Conservation (phyloP, 345 rosid genomes). For the Melastoma malabathricum region DNA sequence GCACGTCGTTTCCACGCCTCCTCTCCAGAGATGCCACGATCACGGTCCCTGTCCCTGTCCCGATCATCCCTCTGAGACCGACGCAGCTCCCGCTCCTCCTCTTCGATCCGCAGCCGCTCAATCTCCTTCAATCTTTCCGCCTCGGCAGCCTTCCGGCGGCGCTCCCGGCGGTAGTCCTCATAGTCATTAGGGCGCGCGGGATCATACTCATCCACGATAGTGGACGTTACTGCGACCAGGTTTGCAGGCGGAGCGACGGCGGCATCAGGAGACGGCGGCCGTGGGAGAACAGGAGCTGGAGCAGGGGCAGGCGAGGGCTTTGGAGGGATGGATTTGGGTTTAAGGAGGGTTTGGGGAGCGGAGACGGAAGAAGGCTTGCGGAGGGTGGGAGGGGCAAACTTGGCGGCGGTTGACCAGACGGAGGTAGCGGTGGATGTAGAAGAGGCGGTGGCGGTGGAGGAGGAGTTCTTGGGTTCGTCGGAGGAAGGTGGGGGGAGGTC, state of each 20-base stretch:
- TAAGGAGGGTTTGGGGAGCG: slow-evolving; percentile 59
- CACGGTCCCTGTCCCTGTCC: slow-evolving; percentile 30
- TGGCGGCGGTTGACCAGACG: slow-evolving; percentile 76
- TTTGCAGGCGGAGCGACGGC: slow-evolving; percentile 37
- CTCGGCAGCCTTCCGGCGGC: slow-evolving; percentile 59
- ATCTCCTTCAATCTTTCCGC: slow-evolving; percentile 72
- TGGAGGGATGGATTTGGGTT: slow-evolving; percentile 37
- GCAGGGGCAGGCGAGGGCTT: slow-evolving; percentile 10
- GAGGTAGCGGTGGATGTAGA: slow-evolving; percentile 15
- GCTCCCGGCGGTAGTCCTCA: slow-evolving; percentile 74
- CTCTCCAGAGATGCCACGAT: slow-evolving; percentile 66
- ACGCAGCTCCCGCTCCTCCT: slow-evolving; percentile 56
- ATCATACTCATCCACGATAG: slow-evolving; percentile 83
- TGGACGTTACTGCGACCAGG: slow-evolving; percentile 62
- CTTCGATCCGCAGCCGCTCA: slow-evolving; percentile 72
- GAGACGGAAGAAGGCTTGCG: slow-evolving; percentile 65
- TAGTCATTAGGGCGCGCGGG: slow-evolving; percentile 92
- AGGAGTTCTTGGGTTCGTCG: no score
- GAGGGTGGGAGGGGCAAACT: slow-evolving; percentile 89
- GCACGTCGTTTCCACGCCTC: slow-evolving; percentile 98
- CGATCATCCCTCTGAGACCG: slow-evolving; percentile 24
- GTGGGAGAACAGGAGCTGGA: slow-evolving; percentile 5
- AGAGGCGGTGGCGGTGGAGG: no score
- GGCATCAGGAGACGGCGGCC: slow-evolving; percentile 6
- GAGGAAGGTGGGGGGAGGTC: no score